Evolutionary conservation across 805 yeast species (phyloP).

Genomic region (Starmerella powellii): DNA sequence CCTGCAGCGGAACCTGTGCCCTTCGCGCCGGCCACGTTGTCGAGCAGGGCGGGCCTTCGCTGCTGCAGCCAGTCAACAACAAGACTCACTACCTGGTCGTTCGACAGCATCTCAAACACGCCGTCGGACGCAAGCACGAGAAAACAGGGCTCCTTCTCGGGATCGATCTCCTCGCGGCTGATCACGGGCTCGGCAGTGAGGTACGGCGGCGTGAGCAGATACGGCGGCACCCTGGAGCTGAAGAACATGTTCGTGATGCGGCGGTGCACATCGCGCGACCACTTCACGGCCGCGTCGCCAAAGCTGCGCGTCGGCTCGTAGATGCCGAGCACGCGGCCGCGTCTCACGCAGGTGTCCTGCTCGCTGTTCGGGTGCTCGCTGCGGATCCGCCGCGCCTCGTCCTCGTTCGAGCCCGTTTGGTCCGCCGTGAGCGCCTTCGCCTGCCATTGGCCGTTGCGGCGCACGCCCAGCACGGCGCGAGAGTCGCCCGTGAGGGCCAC

Average conservation of each 20-base stretch:
- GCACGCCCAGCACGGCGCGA: slow-evolving; percentile 70
- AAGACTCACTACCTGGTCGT: slow-evolving; percentile 83
- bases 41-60: slow-evolving; percentile 36
- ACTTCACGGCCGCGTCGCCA: slow-evolving; percentile 91
- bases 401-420: slow-evolving; percentile 85
- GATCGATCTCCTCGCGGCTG: slow-evolving; percentile 63
- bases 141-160: slow-evolving; percentile 58
- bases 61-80: slow-evolving; percentile 89
- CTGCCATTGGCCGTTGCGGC: slow-evolving; percentile 59
- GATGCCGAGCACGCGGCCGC: slow-evolving; percentile 85
- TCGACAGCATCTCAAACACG: slow-evolving; percentile 75
- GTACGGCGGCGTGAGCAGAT: slow-evolving; percentile 84
- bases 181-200: slow-evolving; percentile 94
- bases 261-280: slow-evolving; percentile 65
- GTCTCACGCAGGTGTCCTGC: slow-evolving; percentile 46
- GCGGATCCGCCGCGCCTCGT: slow-evolving; percentile 71
- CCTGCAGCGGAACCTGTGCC: neutral
- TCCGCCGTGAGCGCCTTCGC: slow-evolving; percentile 78
- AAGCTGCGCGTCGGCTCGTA: slow-evolving; percentile 93
- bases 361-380: slow-evolving; percentile 80
- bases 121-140: slow-evolving; percentile 93
- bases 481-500: slow-evolving; percentile 97
- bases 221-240: slow-evolving; percentile 55
- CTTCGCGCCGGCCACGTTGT: slow-evolving; percentile 15
- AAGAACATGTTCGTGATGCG: slow-evolving; percentile 62